Conservation (phyloP, 352 stramenopile genomes). For the Phytopythium vexans region DNA sequence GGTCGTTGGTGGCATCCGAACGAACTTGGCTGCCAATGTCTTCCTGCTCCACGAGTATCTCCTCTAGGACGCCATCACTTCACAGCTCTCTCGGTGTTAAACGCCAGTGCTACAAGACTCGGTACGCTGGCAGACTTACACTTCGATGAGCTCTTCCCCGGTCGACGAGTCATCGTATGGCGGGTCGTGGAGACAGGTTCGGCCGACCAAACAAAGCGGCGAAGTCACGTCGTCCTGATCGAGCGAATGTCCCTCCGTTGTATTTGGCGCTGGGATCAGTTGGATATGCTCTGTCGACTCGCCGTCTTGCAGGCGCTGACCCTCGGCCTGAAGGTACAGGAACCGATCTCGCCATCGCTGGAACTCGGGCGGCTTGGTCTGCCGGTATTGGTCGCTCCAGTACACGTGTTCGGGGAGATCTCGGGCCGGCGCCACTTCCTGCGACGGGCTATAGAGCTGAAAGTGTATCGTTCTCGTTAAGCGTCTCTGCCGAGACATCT, state of each 20-base stretch:
- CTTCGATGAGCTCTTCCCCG: slow-evolving; percentile 16
- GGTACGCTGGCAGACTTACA: slow-evolving; percentile 1
- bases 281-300: slow-evolving; percentile 44
- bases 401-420: slow-evolving; percentile 28
- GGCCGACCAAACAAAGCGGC: slow-evolving; percentile 13
- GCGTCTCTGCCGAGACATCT: too few species aligned
- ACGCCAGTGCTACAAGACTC: background rate
- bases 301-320: slow-evolving; percentile 16
- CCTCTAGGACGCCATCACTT: slow-evolving; percentile 48
- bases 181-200: slow-evolving; percentile 11
- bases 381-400: slow-evolving; percentile 47
- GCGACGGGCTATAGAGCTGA: slow-evolving; percentile 1
- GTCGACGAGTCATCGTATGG: slow-evolving; percentile 3
- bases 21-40: background rate
- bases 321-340: slow-evolving; percentile 35
- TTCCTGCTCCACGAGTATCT: slow-evolving; percentile 26
- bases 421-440: slow-evolving; percentile 3
- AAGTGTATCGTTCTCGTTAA: slow-evolving; percentile 11
- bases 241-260: background rate
- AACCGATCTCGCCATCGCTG: slow-evolving; percentile 44
- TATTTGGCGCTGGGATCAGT: slow-evolving; percentile 6
- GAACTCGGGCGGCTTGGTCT: slow-evolving; percentile 42
- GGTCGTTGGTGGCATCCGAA: background rate
- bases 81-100: background rate
- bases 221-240: background rate